These are phyloP conservation scores for Agarophyton chilense DNA, from an alignment of 23 red algal genomes.

Conservation along the genomic window DNA sequence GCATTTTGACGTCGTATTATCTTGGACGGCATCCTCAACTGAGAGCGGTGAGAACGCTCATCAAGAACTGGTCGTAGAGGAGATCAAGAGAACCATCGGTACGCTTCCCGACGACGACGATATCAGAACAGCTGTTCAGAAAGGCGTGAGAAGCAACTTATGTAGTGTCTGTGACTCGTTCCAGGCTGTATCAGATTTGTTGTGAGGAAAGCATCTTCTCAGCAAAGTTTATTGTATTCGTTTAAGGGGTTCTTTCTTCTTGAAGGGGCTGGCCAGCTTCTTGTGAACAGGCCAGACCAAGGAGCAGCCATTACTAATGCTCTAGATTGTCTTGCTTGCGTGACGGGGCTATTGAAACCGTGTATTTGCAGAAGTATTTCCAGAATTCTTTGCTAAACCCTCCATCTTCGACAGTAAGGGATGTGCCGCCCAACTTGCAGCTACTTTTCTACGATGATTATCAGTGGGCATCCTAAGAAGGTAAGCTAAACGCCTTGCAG, in stretches of 20 bases:
- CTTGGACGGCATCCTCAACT: neutral
- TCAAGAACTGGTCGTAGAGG: neutral
- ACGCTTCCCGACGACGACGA: neutral
- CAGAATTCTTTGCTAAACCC: slow-evolving; percentile 17
- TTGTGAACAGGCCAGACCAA: neutral
- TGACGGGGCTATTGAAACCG: neutral
- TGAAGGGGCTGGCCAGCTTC: neutral
- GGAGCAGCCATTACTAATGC: neutral
- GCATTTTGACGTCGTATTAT: slow-evolving; percentile 5
- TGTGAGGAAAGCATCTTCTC: neutral
- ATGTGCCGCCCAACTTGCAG: slow-evolving; percentile 79
- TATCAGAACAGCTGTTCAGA: neutral
- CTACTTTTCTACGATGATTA: slow-evolving; percentile 76
- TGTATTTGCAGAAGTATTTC: neutral
- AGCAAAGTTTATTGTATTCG: neutral
- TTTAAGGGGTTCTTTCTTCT: neutral
- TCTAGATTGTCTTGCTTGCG: neutral
- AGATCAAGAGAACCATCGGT: neutral
- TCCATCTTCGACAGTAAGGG: slow-evolving; percentile 43
- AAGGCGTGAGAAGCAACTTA: neutral
- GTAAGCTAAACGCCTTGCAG: slow-evolving; percentile 78
- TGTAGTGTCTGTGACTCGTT: slow-evolving; percentile 4
- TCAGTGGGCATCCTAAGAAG: slow-evolving; percentile 91
- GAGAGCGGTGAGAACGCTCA: neutral
- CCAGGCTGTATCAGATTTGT: neutral